Percentiles rank a stretch among this genome's conserved stretches.
phyloP scores from a whole-genome alignment of 345 rosid species.

The Syzygium grande region DNA sequence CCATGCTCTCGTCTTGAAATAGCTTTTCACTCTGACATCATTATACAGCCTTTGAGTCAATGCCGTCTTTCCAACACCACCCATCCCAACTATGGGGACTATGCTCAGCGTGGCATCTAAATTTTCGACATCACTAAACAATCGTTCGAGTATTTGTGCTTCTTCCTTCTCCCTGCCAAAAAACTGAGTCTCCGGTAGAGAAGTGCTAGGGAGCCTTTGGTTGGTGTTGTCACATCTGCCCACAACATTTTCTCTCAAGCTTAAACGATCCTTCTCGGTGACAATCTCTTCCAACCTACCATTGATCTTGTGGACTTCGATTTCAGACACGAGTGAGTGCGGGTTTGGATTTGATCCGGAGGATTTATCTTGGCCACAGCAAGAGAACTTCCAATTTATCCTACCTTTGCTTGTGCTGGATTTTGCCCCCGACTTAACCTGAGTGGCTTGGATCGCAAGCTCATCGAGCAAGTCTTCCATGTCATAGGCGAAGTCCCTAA shows the following conservation, averaged over 20 bases:
- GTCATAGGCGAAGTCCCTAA: neutral
- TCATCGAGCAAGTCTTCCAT: neutral
- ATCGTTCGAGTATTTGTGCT: fast-evolving
- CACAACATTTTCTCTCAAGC: fast-evolving
- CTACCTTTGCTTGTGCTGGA: neutral
- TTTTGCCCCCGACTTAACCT: neutral
- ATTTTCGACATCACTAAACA: neutral
- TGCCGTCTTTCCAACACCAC: neutral
- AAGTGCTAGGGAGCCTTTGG: neutral
- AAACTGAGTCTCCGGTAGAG: fast-evolving
- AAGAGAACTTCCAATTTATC: neutral
- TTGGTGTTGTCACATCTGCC: fast-evolving
- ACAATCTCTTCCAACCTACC: neutral
- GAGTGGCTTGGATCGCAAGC: fast-evolving
- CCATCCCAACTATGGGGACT: neutral
- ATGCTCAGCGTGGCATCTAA: fast-evolving
- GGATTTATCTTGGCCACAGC: neutral
- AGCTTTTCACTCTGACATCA: neutral
- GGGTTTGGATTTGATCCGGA: neutral
- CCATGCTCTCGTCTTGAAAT: neutral
- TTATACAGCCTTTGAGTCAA: neutral
- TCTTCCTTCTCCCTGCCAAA: neutral
- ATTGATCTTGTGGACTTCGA: fast-evolving
- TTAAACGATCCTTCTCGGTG: fast-evolving
- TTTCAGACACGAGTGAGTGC: fast-evolving